These are phyloP conservation scores for Saccharomycopsis fibuligera DNA, from an alignment of 805 yeast species.

Conservation along the genomic window DNA sequence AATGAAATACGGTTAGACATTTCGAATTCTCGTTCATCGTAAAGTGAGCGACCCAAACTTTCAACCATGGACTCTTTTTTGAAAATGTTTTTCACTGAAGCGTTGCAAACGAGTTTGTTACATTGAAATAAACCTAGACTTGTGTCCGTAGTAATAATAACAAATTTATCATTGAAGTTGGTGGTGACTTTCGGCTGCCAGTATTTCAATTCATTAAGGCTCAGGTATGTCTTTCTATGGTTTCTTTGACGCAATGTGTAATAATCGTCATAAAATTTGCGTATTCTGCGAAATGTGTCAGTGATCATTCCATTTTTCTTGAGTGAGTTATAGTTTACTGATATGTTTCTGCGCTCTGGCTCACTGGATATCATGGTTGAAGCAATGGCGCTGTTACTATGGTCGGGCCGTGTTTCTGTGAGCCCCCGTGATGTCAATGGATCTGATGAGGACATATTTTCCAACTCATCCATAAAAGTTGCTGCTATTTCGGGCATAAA, in stretches of 20 bases:
- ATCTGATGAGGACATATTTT: not conserved
- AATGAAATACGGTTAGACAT: conserved; percentile 14
- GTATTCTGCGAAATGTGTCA: conserved; percentile 23
- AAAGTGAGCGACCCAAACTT: not conserved
- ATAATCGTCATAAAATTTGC: conserved; percentile 28
- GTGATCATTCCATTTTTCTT: not conserved
- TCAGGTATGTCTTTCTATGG: conserved; percentile 22
- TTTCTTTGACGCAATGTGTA: conserved; percentile 24
- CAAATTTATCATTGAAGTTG: conserved; percentile 27
- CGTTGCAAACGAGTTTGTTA: conserved; percentile 41
- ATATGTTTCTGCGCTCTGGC: not conserved
- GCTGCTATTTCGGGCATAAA: too few relatives aligned
- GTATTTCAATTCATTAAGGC: conserved; percentile 27
- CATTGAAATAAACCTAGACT: conserved; percentile 40
- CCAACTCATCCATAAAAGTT: too few relatives aligned
- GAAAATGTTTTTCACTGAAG: conserved; percentile 39
- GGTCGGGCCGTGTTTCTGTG: too few relatives aligned
- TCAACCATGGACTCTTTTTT: conserved; percentile 5
- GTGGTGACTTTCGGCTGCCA: conserved; percentile 27
- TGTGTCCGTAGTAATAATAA: conserved; percentile 40
- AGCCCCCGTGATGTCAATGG: too few relatives aligned
- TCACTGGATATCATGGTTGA: not conserved
- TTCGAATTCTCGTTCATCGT: not conserved
- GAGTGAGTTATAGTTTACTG: not conserved
- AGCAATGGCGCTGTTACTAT: too few relatives aligned